Evolutionary conservation across 2,329 filamentous ascomycete species (phyloP).

Genomic region (Rosellinia necatrix): DNA sequence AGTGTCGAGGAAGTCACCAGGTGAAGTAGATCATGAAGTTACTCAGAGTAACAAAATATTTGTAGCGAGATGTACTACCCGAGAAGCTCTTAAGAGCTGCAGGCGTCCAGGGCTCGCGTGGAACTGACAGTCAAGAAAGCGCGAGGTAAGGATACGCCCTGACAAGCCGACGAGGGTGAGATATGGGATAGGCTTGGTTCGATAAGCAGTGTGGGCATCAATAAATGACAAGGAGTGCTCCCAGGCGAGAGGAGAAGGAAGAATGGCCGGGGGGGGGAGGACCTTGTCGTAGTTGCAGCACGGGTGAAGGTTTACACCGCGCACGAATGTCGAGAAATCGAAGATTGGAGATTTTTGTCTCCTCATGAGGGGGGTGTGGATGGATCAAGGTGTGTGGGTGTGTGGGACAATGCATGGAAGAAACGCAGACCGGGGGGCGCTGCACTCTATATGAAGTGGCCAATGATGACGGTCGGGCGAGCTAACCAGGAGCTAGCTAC

Average conservation of each 20-base stretch:
- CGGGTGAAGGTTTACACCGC: constrained; percentile 40
- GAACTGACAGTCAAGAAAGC: constrained; percentile 40
- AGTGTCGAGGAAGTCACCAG: constrained; percentile 30
- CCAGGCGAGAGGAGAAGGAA: constrained; percentile 21
- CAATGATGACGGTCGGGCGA: constrained; percentile 50
- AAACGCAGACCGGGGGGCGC: constrained; percentile 55
- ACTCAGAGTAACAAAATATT: constrained; percentile 35
- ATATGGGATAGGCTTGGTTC: constrained; percentile 35
- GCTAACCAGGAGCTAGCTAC: constrained; percentile 51
- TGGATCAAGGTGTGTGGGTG: constrained; percentile 45
- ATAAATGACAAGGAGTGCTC: constrained; percentile 26
- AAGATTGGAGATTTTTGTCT: constrained; percentile 36
- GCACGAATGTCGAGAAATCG: constrained; percentile 37
- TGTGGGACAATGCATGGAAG: constrained; percentile 55
- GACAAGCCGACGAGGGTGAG: constrained; percentile 31
- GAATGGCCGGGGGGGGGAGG: constrained; percentile 5
- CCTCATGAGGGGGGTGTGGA: constrained; percentile 39
- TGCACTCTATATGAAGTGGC: constrained; percentile 57
- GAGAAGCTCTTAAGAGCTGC: no score
- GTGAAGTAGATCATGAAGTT: constrained; percentile 26
- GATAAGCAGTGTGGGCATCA: constrained; percentile 31
- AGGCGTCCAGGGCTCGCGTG: no score
- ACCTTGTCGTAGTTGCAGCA: constrained; percentile 13
- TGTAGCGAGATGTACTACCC: constrained; percentile 37
- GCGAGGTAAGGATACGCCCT: constrained; percentile 39